Percentiles rank a stretch among this genome's conserved stretches.
phyloP scores from a whole-genome alignment of 805 yeast genomes.

The Sugiyamaella americana region DNA sequence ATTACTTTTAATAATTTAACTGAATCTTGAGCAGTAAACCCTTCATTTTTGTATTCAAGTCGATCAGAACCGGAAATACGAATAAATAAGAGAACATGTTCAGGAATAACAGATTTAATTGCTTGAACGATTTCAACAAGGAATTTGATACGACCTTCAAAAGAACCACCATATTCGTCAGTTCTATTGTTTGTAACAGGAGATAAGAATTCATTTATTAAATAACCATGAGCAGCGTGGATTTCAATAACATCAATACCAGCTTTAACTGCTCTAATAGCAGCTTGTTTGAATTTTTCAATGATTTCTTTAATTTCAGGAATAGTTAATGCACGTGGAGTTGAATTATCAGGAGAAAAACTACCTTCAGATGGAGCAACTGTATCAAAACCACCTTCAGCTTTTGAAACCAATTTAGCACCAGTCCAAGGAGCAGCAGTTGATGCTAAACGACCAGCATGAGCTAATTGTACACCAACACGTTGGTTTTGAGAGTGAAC shows the following conservation, averaged over 20 bases:
- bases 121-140: slow-evolving; percentile 42
- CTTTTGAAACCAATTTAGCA: slow-evolving; percentile 23
- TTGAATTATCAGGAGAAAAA: slow-evolving; percentile 31
- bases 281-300: slow-evolving; percentile 40
- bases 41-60: slow-evolving; percentile 23
- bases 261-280: slow-evolving; percentile 44
- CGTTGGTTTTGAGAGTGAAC: slow-evolving; percentile 38
- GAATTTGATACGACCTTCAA: slow-evolving; percentile 50
- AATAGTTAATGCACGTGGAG: slow-evolving; percentile 35
- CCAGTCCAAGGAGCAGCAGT: slow-evolving; percentile 30
- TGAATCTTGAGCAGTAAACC: slow-evolving; percentile 44
- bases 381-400: slow-evolving; percentile 34
- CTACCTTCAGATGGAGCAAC: slow-evolving; percentile 25
- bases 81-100: slow-evolving; percentile 42
- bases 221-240: slow-evolving; percentile 59
- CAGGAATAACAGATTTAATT: slow-evolving; percentile 37
- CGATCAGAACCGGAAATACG: slow-evolving; percentile 45
- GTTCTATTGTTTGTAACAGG: slow-evolving; percentile 45
- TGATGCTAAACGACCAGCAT: slow-evolving; percentile 48
- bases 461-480: slow-evolving; percentile 50
- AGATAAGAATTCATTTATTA: slow-evolving; percentile 44
- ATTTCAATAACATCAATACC: slow-evolving; percentile 59
- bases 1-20: slow-evolving; percentile 20
- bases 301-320: slow-evolving; percentile 36
- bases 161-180: slow-evolving; percentile 57